Base-by-base conservation (phyloP, 176 grass and related monocot species). In the Hyparrhenia diplandra region DNA sequence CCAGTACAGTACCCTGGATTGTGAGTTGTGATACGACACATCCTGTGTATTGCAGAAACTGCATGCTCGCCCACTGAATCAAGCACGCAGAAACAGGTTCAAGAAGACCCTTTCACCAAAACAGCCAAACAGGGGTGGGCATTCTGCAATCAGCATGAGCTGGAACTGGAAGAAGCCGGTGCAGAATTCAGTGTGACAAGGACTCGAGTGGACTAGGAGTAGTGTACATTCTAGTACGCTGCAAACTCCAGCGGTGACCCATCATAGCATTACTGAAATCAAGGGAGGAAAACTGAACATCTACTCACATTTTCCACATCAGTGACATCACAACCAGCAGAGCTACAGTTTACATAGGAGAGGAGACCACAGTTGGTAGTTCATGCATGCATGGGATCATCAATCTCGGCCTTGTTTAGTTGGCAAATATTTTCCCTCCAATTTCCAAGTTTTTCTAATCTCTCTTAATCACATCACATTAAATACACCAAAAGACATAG, bases 231-330 rank as follows among this genome's bases (percentile, higher is more conserved):
- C 41, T 70, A 75, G 31, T 42, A 54, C 51, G n/a, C n/a, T n/a
- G n/a, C 51, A 82, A 72, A 10, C 29, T 17, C 35, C 2, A 18
- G 61, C 0, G 37, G 58, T 62, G 31, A 54, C 67, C 67, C 69
- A 80, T 76, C n/a, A n/a, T n/a, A 65, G 24, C 52, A 65, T 55
- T 71, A 43, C 87, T 71, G 41, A 85, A 85, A 66, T 32, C 64
- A 47, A 85, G 72, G 42, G 25, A 60, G 8, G 31, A 25, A 62
- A 40, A 54, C n/a, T 64, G 23, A 30, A 4, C 55, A 64, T 79
- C 45, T 57, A 34, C 14, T 17, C 3, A 36, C 8, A 68, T 78
- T 74, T 78, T 74, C 75, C 17, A 49, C 36, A 74, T 74, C 59
- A 32, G 59, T 78, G 75, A 78, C 60, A 78, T 78, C 25, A 68